Evolutionary conservation across 306 rosid species (phyloP).

Genomic region (Inga laurina): DNA sequence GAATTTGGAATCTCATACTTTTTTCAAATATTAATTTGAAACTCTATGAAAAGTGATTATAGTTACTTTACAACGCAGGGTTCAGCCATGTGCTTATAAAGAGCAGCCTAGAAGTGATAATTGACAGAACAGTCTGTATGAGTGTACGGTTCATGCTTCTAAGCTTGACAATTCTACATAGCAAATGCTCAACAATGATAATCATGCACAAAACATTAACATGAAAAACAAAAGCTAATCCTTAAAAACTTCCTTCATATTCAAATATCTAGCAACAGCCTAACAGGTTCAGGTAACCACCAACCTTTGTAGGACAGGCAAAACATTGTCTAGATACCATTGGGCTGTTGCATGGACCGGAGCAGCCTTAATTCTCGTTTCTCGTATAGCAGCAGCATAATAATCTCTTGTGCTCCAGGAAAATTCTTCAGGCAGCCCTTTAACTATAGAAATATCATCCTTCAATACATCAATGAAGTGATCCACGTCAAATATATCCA

Average conservation of each 20-base stretch:
- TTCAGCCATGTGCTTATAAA: conserved; percentile 4
- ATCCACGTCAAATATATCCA: conserved; percentile 71
- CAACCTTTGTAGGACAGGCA: conserved; percentile 76
- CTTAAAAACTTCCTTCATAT: not conserved
- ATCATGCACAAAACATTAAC: conserved; percentile 1
- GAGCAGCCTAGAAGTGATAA: not conserved
- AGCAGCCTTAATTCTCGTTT: conserved; percentile 64
- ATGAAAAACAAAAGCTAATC: not conserved
- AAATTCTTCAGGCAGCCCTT: conserved; percentile 65
- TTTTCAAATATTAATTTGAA: not conserved
- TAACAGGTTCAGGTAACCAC: conserved; percentile 41
- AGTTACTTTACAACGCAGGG: not conserved
- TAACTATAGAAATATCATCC: conserved; percentile 63
- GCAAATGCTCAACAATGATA: conserved; percentile 12
- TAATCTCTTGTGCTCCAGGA: conserved; percentile 74
- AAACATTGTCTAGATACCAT: conserved; percentile 69
- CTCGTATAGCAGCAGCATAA: conserved; percentile 62
- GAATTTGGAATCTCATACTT: not conserved
- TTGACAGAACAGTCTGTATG: not conserved
- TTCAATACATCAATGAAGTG: conserved; percentile 66
- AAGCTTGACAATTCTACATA: not conserved
- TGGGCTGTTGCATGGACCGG: conserved; percentile 72
- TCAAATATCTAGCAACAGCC: conserved; percentile 14
- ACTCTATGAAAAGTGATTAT: not conserved
- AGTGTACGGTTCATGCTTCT: not conserved